Conservation (phyloP, 164 flowering plant genomes). For the Taxillus chinensis region DNA sequence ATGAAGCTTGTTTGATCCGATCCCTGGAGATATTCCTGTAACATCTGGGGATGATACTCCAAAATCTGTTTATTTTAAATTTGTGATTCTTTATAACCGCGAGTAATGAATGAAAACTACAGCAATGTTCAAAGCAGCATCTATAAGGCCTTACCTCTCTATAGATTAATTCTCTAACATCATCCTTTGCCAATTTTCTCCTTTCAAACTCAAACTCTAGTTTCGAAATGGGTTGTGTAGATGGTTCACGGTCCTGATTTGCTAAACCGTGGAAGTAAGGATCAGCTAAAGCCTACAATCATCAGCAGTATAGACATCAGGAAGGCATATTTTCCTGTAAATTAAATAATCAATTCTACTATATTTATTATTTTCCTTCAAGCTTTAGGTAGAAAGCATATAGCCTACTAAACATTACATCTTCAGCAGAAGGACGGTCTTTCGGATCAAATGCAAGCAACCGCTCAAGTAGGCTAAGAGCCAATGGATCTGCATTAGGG, state of each 20-base stretch:
- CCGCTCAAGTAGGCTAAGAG: slow-evolving; percentile 47
- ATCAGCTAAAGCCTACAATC: slow-evolving; percentile 46
- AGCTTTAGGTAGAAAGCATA: not conserved
- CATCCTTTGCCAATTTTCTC: slow-evolving; percentile 56
- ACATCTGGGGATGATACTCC: slow-evolving; percentile 71
- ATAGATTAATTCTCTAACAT: slow-evolving; percentile 60
- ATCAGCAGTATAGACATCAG: slow-evolving; percentile 7
- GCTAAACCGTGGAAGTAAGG: slow-evolving; percentile 58
- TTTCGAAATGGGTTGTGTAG: slow-evolving; percentile 65
- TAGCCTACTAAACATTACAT: slow-evolving; percentile 19
- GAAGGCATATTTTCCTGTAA: not conserved
- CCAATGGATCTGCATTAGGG: slow-evolving; percentile 57
- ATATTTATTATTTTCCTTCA: not conserved
- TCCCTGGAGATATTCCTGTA: slow-evolving; percentile 55
- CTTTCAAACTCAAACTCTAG: slow-evolving; percentile 69
- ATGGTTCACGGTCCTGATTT: slow-evolving; percentile 59
- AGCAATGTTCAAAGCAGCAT: not conserved
- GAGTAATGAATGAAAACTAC: not conserved
- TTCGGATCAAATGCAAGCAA: slow-evolving; percentile 66
- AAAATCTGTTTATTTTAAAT: slow-evolving; percentile 27
- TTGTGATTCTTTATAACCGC: not conserved
- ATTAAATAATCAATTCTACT: not conserved
- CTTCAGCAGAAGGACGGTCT: slow-evolving; percentile 62
- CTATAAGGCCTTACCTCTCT: slow-evolving; percentile 31
- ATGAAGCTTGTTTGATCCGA: slow-evolving; percentile 56